These are phyloP conservation scores for Arthonia radiata DNA, from an alignment of 495 filamentous ascomycete genomes.

Conservation along the genomic window DNA sequence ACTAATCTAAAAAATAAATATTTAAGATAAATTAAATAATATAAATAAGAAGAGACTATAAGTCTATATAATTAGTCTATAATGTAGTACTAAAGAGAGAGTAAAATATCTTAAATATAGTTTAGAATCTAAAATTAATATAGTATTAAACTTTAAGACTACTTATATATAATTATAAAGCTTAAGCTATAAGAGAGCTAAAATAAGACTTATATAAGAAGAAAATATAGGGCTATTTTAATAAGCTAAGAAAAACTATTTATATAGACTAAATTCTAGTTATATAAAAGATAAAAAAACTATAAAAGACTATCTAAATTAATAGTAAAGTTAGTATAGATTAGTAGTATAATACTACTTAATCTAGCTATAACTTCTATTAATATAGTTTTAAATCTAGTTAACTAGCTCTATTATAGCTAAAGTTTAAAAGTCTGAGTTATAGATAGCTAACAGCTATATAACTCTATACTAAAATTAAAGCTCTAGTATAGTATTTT, in stretches of 20 bases:
- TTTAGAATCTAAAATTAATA: too few relatives aligned
- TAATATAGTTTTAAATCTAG: background rate
- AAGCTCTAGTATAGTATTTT: background rate
- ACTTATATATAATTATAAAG: too few relatives aligned
- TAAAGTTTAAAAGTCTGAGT: background rate
- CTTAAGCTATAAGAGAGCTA: too few relatives aligned
- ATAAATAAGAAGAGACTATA: too few relatives aligned
- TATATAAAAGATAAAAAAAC: conserved; percentile 30
- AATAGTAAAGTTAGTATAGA: too few relatives aligned
- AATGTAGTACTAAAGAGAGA: too few relatives aligned
- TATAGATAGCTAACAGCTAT: background rate
- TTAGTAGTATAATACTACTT: conserved; percentile 34
- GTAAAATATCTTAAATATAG: too few relatives aligned
- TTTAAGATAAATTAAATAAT: too few relatives aligned
- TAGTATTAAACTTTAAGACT: too few relatives aligned
- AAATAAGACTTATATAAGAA: background rate
- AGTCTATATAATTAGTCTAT: too few relatives aligned
- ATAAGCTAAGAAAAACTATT: conserved; percentile 1
- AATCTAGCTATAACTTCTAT: conserved; percentile 2
- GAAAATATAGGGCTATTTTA: background rate
- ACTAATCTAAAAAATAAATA: too few relatives aligned
- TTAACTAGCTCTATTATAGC: background rate
- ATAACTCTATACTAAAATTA: too few relatives aligned
- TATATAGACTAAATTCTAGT: conserved; percentile 43
- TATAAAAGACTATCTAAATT: conserved; percentile 35